Conservation (phyloP, 768 basidiomycete genomes). For the Lentinula lateritia region DNA sequence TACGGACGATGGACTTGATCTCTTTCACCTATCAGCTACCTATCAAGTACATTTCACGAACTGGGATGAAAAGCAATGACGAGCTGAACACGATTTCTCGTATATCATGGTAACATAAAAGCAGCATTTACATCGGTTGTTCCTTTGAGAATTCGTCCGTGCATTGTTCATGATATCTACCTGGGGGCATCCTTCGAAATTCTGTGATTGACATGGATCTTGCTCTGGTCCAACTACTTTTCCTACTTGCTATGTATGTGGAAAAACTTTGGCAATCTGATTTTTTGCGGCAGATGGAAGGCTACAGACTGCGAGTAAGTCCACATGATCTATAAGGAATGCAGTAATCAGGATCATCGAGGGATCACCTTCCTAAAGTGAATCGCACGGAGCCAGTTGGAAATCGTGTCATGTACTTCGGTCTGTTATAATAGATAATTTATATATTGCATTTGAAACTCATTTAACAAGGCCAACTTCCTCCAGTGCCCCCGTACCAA, state of each 20-base stretch:
- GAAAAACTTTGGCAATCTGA: too few relatives aligned
- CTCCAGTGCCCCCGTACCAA: not conserved
- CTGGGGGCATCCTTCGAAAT: not conserved
- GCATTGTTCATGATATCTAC: not conserved
- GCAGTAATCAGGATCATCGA: not conserved
- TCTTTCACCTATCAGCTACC: not conserved
- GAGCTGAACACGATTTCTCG: not conserved
- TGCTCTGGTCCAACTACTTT: not conserved
- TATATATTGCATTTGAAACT: not conserved
- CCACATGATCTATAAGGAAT: not conserved
- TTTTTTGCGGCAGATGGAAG: too few relatives aligned
- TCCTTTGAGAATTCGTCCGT: not conserved
- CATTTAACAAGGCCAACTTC: not conserved
- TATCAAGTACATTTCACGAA: constrained; percentile 4
- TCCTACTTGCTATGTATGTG: not conserved
- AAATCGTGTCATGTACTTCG: not conserved
- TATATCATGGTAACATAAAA: too few relatives aligned
- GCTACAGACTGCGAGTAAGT: too few relatives aligned
- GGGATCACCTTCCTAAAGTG: not conserved
- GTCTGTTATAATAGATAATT: not conserved
- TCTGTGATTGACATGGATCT: not conserved
- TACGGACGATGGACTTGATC: not conserved
- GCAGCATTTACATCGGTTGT: not conserved
- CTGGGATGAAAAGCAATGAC: constrained; percentile 6
- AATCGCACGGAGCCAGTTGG: not conserved